These are phyloP conservation scores for Teratosphaeria epicoccoides DNA, from an alignment of 2,329 filamentous ascomycete species.

Conservation along the genomic window DNA sequence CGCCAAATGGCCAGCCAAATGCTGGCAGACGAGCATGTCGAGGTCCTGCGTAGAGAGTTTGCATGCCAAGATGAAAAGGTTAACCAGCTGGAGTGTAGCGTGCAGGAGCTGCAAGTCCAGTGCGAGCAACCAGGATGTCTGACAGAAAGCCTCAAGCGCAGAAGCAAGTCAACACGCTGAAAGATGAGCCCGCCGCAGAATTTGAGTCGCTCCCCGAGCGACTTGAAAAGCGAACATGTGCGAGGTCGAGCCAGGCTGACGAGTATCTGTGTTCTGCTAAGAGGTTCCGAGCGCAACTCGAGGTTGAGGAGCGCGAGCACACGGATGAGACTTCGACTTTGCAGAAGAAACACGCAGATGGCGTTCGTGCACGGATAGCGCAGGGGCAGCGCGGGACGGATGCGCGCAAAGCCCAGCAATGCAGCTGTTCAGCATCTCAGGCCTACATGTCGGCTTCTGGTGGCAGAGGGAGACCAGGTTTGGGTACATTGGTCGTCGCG, in stretches of 20 bases:
- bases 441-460: not conserved
- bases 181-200: not conserved
- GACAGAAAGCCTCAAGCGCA: not conserved
- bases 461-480: not conserved
- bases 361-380: not conserved
- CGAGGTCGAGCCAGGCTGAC: not conserved
- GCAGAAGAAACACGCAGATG: not conserved
- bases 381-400: not conserved
- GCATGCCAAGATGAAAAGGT: not conserved
- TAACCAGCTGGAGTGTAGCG: not conserved
- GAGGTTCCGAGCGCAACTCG: not conserved
- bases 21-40: not conserved
- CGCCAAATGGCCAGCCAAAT: too few species aligned
- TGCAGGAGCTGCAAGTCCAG: not conserved
- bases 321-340: not conserved
- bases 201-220: not conserved
- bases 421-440: not conserved
- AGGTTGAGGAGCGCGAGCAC: not conserved
- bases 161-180: not conserved
- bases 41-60: not conserved
- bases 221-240: not conserved
- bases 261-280: not conserved
- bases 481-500: not conserved
- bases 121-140: not conserved
- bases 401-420: not conserved